phyloP scores from a whole-genome alignment of 2,329 filamentous ascomycete genomes.

The Penicillium sp. region DNA sequence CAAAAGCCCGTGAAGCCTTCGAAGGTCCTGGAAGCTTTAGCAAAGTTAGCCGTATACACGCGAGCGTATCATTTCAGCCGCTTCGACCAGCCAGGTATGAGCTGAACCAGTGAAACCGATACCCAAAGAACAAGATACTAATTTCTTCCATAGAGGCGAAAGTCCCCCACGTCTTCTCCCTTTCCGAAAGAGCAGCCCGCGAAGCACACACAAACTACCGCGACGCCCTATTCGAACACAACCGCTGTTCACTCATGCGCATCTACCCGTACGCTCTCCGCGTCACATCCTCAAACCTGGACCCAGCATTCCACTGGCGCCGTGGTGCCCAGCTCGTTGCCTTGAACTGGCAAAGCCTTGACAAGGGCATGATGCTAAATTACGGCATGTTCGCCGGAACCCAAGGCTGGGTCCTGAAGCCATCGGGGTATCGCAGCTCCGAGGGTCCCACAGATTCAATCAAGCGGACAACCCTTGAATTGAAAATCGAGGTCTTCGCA shows the following conservation, averaged over 20 bases:
- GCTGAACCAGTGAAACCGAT: constrained; percentile 6
- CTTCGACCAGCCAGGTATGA: constrained; percentile 66
- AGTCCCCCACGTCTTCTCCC: constrained; percentile 64
- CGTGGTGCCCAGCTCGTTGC: constrained; percentile 89
- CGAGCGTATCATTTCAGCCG: constrained; percentile 78
- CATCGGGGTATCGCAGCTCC: constrained; percentile 64
- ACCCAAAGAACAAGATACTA: neutral
- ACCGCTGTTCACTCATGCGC: constrained; percentile 78
- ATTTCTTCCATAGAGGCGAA: constrained; percentile 38
- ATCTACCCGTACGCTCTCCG: constrained; percentile 83
- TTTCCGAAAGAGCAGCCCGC: constrained; percentile 65
- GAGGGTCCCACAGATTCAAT: constrained; percentile 37
- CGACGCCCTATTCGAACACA: constrained; percentile 75
- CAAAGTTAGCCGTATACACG: constrained; percentile 79
- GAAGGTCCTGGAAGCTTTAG: constrained; percentile 72
- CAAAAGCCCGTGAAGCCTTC: constrained; percentile 43
- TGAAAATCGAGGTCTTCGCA: constrained; percentile 72
- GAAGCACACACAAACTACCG: constrained; percentile 60
- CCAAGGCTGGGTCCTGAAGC: constrained; percentile 83
- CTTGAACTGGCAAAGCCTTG: constrained; percentile 89
- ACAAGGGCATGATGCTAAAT: constrained; percentile 95
- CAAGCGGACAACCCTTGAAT: constrained; percentile 58
- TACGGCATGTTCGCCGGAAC: constrained; percentile 85
- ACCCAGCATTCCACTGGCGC: constrained; percentile 82
- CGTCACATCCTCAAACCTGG: constrained; percentile 81